phyloP scores from a whole-genome alignment of 768 basidiomycete genomes.

The Lactifluus hygrophoroides region DNA sequence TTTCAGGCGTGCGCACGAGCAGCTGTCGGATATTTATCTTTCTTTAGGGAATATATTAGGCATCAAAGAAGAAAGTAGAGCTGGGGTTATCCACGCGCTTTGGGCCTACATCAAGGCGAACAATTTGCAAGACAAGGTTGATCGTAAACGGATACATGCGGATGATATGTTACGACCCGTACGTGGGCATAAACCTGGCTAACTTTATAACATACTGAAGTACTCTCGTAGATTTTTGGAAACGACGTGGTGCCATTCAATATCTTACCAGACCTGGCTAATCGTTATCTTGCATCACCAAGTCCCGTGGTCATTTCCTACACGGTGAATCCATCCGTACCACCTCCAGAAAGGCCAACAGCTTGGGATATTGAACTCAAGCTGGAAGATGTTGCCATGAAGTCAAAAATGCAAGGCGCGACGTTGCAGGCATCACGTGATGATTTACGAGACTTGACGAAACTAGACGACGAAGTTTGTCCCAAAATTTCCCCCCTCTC shows the following conservation, averaged over 20 bases:
- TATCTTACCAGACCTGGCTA: slow-evolving; percentile 76
- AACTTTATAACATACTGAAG: slow-evolving; percentile 1
- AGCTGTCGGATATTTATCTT: not conserved
- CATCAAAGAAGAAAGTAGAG: slow-evolving; percentile 76
- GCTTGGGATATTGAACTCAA: slow-evolving; percentile 89
- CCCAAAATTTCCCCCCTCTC: not conserved
- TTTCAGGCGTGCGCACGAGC: not conserved
- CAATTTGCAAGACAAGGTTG: slow-evolving; percentile 74
- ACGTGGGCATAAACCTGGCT: slow-evolving; percentile 16
- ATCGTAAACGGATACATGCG: slow-evolving; percentile 58
- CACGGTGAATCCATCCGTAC: slow-evolving; percentile 49
- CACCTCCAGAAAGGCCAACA: slow-evolving; percentile 49
- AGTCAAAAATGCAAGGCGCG: slow-evolving; percentile 63
- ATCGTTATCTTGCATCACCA: slow-evolving; percentile 65
- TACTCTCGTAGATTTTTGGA: slow-evolving; percentile 50
- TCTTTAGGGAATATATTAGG: slow-evolving; percentile 53
- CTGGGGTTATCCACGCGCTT: slow-evolving; percentile 70
- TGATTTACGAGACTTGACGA: slow-evolving; percentile 53
- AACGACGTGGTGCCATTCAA: slow-evolving; percentile 66
- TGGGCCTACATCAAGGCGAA: slow-evolving; percentile 92
- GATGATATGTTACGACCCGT: slow-evolving; percentile 65
- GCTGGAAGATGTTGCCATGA: slow-evolving; percentile 69
- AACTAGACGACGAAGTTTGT: slow-evolving; percentile 83
- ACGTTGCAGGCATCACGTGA: slow-evolving; percentile 63
- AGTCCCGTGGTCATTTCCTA: slow-evolving; percentile 81